phyloP scores from a whole-genome alignment of 805 yeast species.

The Metschnikowia henanensis region DNA sequence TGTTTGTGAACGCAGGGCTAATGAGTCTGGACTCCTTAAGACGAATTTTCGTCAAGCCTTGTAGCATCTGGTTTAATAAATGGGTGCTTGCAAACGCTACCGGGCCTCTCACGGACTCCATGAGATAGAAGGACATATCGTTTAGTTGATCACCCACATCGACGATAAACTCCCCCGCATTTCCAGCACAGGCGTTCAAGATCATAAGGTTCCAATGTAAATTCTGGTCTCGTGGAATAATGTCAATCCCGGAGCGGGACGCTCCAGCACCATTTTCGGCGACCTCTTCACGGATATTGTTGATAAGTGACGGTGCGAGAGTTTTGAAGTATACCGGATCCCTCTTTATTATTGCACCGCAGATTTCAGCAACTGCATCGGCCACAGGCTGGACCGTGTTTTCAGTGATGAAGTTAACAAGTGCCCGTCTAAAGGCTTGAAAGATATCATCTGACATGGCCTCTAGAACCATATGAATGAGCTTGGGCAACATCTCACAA shows the following conservation, averaged over 20 bases:
- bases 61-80: constrained; percentile 65
- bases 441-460: constrained; percentile 61
- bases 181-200: constrained; percentile 67
- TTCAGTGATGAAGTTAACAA: constrained; percentile 58
- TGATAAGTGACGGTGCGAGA: constrained; percentile 45
- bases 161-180: constrained; percentile 56
- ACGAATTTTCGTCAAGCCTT: constrained; percentile 61
- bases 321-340: constrained; percentile 50
- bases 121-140: constrained; percentile 44
- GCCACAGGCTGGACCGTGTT: constrained; percentile 61
- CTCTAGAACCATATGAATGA: constrained; percentile 42
- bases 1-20: constrained; percentile 42
- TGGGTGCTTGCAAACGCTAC: constrained; percentile 59
- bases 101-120: constrained; percentile 60
- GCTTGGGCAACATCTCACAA: constrained; percentile 36
- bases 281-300: constrained; percentile 63
- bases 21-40: constrained; percentile 55
- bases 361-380: constrained; percentile 66
- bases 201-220: constrained; percentile 70
- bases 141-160: constrained; percentile 44
- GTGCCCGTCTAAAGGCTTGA: constrained; percentile 41
- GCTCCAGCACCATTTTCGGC: constrained; percentile 80
- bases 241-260: constrained; percentile 61
- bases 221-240: constrained; percentile 75
- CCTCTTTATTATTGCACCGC: constrained; percentile 70